Percentiles rank a stretch among this genome's conserved stretches.
These are phyloP conservation scores for Helotiales sp. DNA, from an alignment of 2,329 filamentous ascomycete genomes.

Conservation along the genomic window DNA sequence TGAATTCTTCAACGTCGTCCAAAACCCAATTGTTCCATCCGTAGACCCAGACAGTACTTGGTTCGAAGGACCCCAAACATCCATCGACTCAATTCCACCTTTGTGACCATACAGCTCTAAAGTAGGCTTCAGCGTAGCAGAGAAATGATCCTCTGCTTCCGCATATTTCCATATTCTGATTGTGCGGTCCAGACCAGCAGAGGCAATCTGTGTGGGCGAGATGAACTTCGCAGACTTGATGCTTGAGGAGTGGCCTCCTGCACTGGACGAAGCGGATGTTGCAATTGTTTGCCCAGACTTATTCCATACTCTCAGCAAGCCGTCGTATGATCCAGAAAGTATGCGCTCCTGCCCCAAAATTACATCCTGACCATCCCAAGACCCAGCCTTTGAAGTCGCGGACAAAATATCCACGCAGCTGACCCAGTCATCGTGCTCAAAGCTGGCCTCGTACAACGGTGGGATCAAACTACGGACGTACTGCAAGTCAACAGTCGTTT, in stretches of 20 bases:
- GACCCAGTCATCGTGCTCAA: conserved; percentile 98
- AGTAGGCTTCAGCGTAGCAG: conserved; percentile 65
- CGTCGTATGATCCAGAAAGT: conserved; percentile 93
- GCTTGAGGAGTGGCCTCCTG: conserved; percentile 76
- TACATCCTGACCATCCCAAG: conserved; percentile 57
- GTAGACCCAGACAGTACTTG: conserved; percentile 85
- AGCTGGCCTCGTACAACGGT: conserved; percentile 86
- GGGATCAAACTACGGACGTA: conserved; percentile 93
- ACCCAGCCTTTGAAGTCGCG: conserved; percentile 62
- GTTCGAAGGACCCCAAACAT: conserved; percentile 73
- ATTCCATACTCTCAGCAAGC: conserved; percentile 86
- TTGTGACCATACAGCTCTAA: conserved; percentile 86
- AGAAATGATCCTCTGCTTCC: conserved; percentile 65
- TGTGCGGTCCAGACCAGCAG: conserved; percentile 82
- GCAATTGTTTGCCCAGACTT: conserved; percentile 84
- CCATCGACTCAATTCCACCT: conserved; percentile 73
- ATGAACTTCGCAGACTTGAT: conserved; percentile 86
- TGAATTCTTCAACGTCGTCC: conserved; percentile 79
- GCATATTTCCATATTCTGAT: conserved; percentile 89
- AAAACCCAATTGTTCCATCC: conserved; percentile 85
- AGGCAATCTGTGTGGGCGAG: conserved; percentile 77
- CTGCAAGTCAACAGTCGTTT: conserved; percentile 85
- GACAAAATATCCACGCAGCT: conserved; percentile 84
- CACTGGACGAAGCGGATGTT: conserved; percentile 68
- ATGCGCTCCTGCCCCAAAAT: conserved; percentile 70